phyloP scores from a whole-genome alignment of 169 alveolate genomes.

The Condylostoma magnum region DNA sequence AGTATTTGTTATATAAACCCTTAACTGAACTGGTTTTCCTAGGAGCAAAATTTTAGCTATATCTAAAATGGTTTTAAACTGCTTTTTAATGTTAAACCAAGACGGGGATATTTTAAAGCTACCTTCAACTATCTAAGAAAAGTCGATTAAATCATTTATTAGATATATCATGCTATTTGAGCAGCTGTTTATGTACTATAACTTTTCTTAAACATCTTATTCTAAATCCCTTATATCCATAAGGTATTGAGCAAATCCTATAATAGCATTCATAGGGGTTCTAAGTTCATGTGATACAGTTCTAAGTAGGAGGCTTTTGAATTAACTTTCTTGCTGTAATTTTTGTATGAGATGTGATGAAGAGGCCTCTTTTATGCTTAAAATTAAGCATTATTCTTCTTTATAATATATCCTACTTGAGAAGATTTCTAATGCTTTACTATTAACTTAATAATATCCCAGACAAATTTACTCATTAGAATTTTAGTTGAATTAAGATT shows the following conservation, averaged over 20 bases:
- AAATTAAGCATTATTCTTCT: too few species aligned
- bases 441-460: too few species aligned
- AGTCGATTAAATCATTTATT: conserved; percentile 19
- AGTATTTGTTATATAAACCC: too few species aligned
- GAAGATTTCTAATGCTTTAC: too few species aligned
- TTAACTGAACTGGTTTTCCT: too few species aligned
- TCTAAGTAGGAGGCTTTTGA: neutral
- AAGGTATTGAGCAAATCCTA: neutral
- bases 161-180: neutral
- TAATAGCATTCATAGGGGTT: neutral
- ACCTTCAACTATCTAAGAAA: neutral
- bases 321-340: neutral
- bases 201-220: neutral
- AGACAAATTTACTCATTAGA: too few species aligned
- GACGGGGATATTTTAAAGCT: neutral
- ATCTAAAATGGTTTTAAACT: neutral
- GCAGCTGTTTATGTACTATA: neutral
- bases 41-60: too few species aligned
- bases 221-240: neutral
- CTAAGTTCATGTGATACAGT: conserved; percentile 16
- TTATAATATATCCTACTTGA: too few species aligned
- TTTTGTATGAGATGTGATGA: too few species aligned
- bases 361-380: too few species aligned
- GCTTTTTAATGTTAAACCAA: neutral
- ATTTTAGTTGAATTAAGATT: too few species aligned